Evolutionary conservation across 2,329 filamentous ascomycete genomes (phyloP), one percentile per base, ranked within the genome.

Genomic region (Penicillium sp.): DNA sequence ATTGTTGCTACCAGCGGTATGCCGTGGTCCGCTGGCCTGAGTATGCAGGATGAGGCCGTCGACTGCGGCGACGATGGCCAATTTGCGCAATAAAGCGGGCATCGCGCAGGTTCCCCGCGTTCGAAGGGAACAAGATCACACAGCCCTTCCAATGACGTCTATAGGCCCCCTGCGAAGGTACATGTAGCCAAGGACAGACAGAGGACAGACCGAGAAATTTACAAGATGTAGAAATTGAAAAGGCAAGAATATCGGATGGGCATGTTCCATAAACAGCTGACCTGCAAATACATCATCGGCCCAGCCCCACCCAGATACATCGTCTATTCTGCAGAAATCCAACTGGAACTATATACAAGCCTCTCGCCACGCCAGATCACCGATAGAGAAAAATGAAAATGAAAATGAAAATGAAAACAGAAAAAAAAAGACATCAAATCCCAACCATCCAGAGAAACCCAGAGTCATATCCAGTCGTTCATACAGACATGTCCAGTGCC

Each of bases 41-140:
- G 90, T 87, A 68, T 94, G 90, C 44, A 97, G 82, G 62, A 96
- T 80, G 51, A 97, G 81, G 56, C 92, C 92, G 69, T 97, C 92
- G 53, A 88, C 84, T 27, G 91, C 87, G 54, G 92, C 91, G 74
- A 88, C 88, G 65, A 96, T 85, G 63, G 92, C 72, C 54, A 96
- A 78, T 76, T 94, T 95, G 71, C 90, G 88, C 58, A 89, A 86
- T 59, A 96, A 79, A 63, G 84, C 82, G 55, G 91, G 87, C 91
- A 95, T 94, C 50, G 53, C 49, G 59, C 50, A 25, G 25, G 33
- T 51, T 49, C 38, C 52, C 52, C 33, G 34, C 39, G 53, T 33
- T 44, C 25, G 16, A 39, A 47, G 34, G 13, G 34, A 49, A 53
- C 36, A 40, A 25, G 31, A 56, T 48, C 46, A 56, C 57, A 23